phyloP scores from a whole-genome alignment of 2,329 filamentous ascomycete species.

The Trichoderma sp. region DNA sequence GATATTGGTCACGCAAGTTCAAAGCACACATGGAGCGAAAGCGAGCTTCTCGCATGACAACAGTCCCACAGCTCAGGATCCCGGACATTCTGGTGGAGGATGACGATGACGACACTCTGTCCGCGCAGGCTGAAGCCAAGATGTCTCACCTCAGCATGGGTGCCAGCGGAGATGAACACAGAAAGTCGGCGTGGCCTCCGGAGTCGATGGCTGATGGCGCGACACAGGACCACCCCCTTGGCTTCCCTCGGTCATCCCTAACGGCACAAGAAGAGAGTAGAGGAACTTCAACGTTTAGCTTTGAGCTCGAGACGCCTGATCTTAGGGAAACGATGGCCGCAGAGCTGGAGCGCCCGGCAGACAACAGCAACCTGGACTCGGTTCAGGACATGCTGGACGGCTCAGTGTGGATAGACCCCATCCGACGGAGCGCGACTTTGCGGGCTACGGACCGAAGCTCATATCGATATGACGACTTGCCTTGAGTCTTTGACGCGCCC shows the following conservation, averaged over 20 bases:
- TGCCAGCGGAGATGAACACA: slow-evolving; percentile 22
- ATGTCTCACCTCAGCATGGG: not conserved
- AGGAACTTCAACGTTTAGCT: slow-evolving; percentile 60
- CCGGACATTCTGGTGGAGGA: slow-evolving; percentile 91
- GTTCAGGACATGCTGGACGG: slow-evolving; percentile 85
- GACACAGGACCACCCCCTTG: slow-evolving; percentile 53
- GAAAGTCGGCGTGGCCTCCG: slow-evolving; percentile 37
- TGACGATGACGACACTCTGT: slow-evolving; percentile 47
- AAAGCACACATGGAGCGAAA: slow-evolving; percentile 73
- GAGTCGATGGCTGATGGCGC: slow-evolving; percentile 46
- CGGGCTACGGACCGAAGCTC: slow-evolving; percentile 47
- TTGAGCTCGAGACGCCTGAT: slow-evolving; percentile 56
- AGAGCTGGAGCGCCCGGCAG: slow-evolving; percentile 46
- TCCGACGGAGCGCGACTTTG: slow-evolving; percentile 81
- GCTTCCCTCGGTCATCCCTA: slow-evolving; percentile 53
- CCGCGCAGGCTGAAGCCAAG: slow-evolving; percentile 23
- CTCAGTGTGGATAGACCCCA: slow-evolving; percentile 91
- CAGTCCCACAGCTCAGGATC: slow-evolving; percentile 76
- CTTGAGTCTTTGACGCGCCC: slow-evolving; percentile 21
- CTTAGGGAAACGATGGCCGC: slow-evolving; percentile 33
- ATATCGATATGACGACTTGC: slow-evolving; percentile 38
- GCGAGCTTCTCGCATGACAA: slow-evolving; percentile 73
- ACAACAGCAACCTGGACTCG: slow-evolving; percentile 71
- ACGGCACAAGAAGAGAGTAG: slow-evolving; percentile 46
- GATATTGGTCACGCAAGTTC: slow-evolving; percentile 83